phyloP scores from a whole-genome alignment of 495 filamentous ascomycete genomes.

The Penicillium argentinense region DNA sequence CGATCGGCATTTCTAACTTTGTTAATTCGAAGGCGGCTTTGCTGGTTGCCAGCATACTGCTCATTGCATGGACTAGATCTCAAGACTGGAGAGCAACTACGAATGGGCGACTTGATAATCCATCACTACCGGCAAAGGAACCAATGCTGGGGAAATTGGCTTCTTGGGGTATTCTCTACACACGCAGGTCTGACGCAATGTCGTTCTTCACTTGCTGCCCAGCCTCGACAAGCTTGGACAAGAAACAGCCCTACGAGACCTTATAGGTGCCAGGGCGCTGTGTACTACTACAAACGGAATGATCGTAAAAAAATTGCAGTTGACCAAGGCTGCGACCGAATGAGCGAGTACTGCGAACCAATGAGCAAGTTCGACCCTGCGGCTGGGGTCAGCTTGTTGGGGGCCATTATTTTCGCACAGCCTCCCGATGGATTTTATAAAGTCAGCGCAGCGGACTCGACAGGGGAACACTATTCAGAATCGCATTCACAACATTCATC shows the following conservation, averaged over 20 bases:
- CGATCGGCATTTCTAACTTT: no score
- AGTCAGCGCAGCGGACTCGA: neutral
- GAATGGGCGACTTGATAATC: no score
- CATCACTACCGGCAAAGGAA: no score
- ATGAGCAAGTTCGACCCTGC: neutral
- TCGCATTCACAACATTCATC: neutral
- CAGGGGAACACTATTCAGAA: neutral
- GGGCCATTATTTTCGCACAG: slow-evolving; percentile 1
- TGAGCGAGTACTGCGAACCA: neutral
- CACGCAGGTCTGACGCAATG: neutral
- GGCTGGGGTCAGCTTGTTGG: neutral
- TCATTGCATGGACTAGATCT: no score
- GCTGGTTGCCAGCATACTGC: no score
- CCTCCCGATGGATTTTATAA: neutral
- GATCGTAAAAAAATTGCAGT: neutral
- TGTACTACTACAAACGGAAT: neutral
- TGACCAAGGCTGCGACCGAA: neutral
- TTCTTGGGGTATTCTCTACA: neutral
- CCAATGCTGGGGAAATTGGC: no score
- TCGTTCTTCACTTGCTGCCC: neutral
- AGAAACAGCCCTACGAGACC: neutral
- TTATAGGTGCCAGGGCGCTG: neutral
- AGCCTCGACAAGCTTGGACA: neutral
- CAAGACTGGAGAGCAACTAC: no score
- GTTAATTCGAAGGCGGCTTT: no score